phyloP scores from a whole-genome alignment of 108 stramenopile species.

The Skeletonema grethae region DNA sequence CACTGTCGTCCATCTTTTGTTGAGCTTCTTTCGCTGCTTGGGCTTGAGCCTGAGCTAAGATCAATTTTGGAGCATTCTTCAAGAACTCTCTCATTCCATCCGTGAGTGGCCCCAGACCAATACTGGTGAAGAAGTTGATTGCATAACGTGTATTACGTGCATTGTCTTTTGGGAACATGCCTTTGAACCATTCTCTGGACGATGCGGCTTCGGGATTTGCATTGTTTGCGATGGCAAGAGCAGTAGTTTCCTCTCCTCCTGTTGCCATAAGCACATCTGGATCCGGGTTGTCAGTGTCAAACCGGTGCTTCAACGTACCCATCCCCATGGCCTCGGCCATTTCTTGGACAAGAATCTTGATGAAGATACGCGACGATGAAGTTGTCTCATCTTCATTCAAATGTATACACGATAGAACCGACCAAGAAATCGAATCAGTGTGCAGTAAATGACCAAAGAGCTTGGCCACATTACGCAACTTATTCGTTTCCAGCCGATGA shows the following conservation, averaged over 20 bases:
- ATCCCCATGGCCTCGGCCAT: constrained; percentile 97
- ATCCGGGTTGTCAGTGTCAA: constrained; percentile 79
- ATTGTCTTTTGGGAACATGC: constrained; percentile 96
- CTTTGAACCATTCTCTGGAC: constrained; percentile 81
- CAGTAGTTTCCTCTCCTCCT: constrained; percentile 18
- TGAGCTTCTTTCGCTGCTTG: constrained; percentile 58
- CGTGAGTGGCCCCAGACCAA: constrained; percentile 97
- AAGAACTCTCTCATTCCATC: constrained; percentile 95
- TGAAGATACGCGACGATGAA: constrained; percentile 95
- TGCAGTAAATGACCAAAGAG: constrained; percentile 97
- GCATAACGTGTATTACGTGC: constrained; percentile 96
- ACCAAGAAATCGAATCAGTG: constrained; percentile 98
- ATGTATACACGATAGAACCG: constrained; percentile 84
- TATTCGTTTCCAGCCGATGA: constrained; percentile 98
- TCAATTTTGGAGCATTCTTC: constrained; percentile 90
- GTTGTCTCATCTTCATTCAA: constrained; percentile 98
- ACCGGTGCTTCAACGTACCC: constrained; percentile 82
- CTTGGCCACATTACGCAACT: constrained; percentile 98
- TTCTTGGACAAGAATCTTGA: constrained; percentile 97
- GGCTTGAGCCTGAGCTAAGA: constrained; percentile 76
- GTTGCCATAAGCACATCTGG: constrained; percentile 24
- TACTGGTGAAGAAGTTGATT: constrained; percentile 98
- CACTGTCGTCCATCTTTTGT: constrained; percentile 52
- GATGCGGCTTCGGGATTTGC: constrained; percentile 33
- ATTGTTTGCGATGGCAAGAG: constrained; percentile 2